Base-by-base conservation (phyloP, 306 rosid genomes). In the Amphicarpaea edgeworthii region DNA sequence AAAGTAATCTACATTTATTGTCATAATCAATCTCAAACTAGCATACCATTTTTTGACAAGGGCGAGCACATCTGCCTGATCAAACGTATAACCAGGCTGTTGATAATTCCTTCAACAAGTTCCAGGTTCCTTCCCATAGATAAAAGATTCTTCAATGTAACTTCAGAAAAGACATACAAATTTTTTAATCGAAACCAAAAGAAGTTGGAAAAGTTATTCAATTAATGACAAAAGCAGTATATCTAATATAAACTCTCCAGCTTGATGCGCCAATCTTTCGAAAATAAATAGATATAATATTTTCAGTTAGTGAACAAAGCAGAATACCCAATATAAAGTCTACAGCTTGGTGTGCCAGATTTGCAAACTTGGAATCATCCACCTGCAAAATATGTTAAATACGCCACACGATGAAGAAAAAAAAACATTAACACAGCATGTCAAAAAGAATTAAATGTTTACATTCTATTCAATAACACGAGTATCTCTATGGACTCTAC, bases 291-390 rank as follows among this genome's bases (percentile, higher is more conserved):
- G 45, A 32, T 47, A 40, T 21, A 4, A 11, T 20, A 14, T 15
- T n/a, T 68, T 75, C 55, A 47, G 54, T 17, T 12, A 26, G 37
- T 63, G 37, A 68, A 50, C 71, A 54, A 20, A 41, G 42, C 60
- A 42, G 15, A 47, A 37, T 85, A 94, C 98, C 95, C 81, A 87
- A 84, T 70, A 94, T 90, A 80, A 88, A 92, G n/a, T 94, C 97
- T 47, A 85, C 92, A 5, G 98, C 96, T 87, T 90, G 96, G 80
- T 90, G 97, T 16, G 88, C 90, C 84, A 92, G 84, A 83, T 88
- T 94, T 19, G 82, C 78, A 78, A 92, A 88, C 82, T 84, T 90
- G 46, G 85, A 82, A 70, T 76, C 85, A 79, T 86, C 86, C 81
- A 82, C 85, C 98, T 94, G 85, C 76, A 82, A 81, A 79, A 45